phyloP scores from a whole-genome alignment of 495 filamentous ascomycete genomes.

The Xylaria palmicola region DNA sequence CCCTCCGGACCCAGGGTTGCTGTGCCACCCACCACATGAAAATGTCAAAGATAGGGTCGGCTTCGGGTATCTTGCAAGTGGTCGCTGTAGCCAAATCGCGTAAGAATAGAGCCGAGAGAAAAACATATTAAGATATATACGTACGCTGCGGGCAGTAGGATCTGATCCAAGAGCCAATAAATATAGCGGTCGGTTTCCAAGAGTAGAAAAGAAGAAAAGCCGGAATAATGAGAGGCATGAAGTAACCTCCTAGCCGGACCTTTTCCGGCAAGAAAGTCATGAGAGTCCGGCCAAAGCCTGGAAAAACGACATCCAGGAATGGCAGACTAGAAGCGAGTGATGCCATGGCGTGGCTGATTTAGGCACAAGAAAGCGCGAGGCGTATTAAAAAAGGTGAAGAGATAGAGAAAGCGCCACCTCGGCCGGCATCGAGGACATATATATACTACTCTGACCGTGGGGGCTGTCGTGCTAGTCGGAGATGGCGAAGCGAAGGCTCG shows the following conservation, averaged over 20 bases:
- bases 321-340: neutral
- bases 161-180: neutral
- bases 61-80: neutral
- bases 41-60: neutral
- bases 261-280: neutral
- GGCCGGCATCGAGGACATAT: neutral
- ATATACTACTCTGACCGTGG: neutral
- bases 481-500: neutral
- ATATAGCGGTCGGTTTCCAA: neutral
- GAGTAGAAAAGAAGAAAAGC: neutral
- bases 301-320: neutral
- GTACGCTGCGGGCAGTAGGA: neutral
- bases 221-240: neutral
- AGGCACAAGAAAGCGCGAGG: neutral
- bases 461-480: neutral
- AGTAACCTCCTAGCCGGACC: neutral
- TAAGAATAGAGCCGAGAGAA: neutral
- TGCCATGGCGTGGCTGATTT: neutral
- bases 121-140: neutral
- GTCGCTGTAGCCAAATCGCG: neutral
- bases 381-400: neutral
- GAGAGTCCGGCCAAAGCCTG: neutral
- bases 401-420: neutral
- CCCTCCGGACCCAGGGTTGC: neutral
- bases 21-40: neutral